Conservation (phyloP, 208 protist species). For the Leishmania major region DNA sequence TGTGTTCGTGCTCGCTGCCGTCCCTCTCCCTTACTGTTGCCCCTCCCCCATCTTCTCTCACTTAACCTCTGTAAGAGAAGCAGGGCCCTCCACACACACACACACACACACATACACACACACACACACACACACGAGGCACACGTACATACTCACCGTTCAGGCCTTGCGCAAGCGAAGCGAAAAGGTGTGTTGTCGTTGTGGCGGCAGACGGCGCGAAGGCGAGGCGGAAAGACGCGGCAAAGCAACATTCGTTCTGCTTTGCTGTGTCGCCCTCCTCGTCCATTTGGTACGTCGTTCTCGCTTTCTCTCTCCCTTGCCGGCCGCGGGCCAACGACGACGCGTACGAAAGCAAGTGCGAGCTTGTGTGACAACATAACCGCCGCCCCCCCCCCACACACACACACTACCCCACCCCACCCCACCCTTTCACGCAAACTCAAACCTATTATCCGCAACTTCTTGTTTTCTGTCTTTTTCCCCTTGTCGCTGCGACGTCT, state of each 20-base stretch:
- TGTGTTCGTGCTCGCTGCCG: not conserved
- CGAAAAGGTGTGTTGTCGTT: not conserved
- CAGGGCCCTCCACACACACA: not conserved
- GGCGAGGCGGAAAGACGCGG: not conserved
- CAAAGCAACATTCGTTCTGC: not conserved
- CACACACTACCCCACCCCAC: too few relatives aligned
- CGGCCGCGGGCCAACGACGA: too few relatives aligned
- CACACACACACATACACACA: too few relatives aligned
- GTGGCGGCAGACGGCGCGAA: not conserved
- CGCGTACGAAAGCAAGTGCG: not conserved
- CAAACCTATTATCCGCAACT: not conserved
- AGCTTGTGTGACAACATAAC: not conserved
- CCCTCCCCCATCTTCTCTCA: not conserved
- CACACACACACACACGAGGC: not conserved
- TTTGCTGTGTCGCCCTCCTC: not conserved
- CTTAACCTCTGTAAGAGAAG: not conserved
- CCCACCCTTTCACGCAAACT: not conserved
- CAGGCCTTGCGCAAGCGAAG: too few relatives aligned
- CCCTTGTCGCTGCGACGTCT: too few relatives aligned
- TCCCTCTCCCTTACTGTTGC: not conserved
- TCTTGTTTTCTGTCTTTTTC: not conserved
- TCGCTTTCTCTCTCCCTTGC: not conserved
- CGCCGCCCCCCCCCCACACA: too few relatives aligned
- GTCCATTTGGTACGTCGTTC: not conserved
- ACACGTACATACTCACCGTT: not conserved